A percentile compares a stretch with the other conserved stretches of the same genome.
phyloP scores from a whole-genome alignment of 2,329 filamentous ascomycete species.

The Daldinia eschscholtzii region DNA sequence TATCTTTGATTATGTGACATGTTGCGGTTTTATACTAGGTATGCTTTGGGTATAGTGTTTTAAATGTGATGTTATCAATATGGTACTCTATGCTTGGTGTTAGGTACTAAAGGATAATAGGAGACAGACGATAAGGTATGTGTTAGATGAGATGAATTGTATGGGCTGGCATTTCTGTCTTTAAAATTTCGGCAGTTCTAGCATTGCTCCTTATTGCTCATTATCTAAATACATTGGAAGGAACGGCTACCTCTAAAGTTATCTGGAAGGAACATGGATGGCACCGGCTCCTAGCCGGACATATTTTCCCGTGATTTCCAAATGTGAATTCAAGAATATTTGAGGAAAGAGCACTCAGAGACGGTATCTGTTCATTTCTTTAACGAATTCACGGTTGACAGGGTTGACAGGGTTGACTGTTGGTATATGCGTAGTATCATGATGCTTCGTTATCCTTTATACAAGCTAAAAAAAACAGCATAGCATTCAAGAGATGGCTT shows the following conservation, averaged over 20 bases:
- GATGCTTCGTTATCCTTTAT: not conserved
- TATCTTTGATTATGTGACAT: constrained; percentile 37
- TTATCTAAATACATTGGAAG: not conserved
- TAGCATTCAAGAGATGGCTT: not conserved
- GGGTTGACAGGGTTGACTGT: too few species aligned
- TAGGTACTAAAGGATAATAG: not conserved
- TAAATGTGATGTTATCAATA: not conserved
- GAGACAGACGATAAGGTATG: not conserved
- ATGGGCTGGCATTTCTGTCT: not conserved
- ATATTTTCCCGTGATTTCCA: not conserved
- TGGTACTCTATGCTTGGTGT: not conserved
- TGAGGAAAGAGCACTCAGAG: not conserved
- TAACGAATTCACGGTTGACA: not conserved
- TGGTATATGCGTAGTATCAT: not conserved
- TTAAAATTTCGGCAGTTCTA: not conserved
- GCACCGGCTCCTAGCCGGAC: not conserved
- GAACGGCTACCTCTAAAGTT: not conserved
- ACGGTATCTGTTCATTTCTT: not conserved
- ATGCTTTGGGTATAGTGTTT: not conserved
- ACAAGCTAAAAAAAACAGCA: not conserved
- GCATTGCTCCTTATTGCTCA: not conserved
- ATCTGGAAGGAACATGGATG: not conserved
- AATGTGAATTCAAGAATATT: not conserved
- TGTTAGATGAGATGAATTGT: not conserved
- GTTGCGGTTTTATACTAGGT: not conserved